Evolutionary conservation across 305 asterid species (phyloP).

Genomic region (Fraxinus ornus): DNA sequence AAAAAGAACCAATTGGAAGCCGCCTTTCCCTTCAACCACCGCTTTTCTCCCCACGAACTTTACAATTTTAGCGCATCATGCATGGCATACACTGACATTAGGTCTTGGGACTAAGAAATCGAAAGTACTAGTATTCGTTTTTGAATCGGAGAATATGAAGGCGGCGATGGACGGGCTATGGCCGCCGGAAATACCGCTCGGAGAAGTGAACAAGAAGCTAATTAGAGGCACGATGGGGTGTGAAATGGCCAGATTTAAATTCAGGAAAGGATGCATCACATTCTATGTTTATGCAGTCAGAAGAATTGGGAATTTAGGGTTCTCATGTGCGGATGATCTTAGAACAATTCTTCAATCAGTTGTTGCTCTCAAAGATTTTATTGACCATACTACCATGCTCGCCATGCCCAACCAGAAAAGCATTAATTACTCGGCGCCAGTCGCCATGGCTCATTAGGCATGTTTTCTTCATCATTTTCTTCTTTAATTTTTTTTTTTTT

Average conservation of each 20-base stretch:
- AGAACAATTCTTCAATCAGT: slow-evolving; percentile 60
- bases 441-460: slow-evolving; percentile 65
- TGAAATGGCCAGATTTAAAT: slow-evolving; percentile 84
- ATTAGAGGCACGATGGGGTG: slow-evolving; percentile 61
- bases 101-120: slow-evolving; percentile 88
- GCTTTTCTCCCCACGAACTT: slow-evolving; percentile 83
- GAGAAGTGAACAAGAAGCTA: slow-evolving; percentile 76
- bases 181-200: slow-evolving; percentile 88
- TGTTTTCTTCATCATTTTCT: background rate
- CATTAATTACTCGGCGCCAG: slow-evolving; percentile 43
- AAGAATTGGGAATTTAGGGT: slow-evolving; percentile 52
- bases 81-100: slow-evolving; percentile 87
- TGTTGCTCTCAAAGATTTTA: slow-evolving; percentile 80
- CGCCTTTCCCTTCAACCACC: slow-evolving; percentile 58
- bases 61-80: slow-evolving; percentile 91
- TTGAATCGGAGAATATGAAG: slow-evolving; percentile 67
- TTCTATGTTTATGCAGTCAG: slow-evolving; percentile 86
- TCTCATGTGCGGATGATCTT: slow-evolving; percentile 71
- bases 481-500: background rate
- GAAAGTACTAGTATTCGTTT: slow-evolving; percentile 71
- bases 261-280: slow-evolving; percentile 76
- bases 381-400: slow-evolving; percentile 95
- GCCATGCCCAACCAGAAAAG: slow-evolving; percentile 90
- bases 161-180: slow-evolving; percentile 54
- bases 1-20: background rate